Evolutionary conservation across 23 red algal species (phyloP), one percentile per base, ranked within the genome.

Genomic region (Chondrus crispus): DNA sequence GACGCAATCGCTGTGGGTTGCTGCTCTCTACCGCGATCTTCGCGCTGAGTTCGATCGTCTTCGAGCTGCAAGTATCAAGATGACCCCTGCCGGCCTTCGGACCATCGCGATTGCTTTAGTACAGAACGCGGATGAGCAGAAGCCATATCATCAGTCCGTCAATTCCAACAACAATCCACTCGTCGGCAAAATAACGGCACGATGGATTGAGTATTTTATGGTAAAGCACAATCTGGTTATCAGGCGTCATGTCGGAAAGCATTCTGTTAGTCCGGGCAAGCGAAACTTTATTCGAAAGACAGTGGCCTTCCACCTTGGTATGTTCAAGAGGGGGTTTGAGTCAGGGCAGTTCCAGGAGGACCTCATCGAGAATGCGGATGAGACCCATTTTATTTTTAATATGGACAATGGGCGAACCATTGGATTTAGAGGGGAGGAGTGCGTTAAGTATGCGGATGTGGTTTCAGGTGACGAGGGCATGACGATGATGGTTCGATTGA

Each of bases 401-500:
- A 83, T 83, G 78, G 78, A 83, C 52, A 39, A 53, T 24, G 78
- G 78, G n/a, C 45, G 51, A 28, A 58, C 78, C n/a, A 16, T 83
- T 14, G 78, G 51, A 38, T 83, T 58, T 28, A 8, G 46, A 60
- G 46, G 46, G 32, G 78, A 53, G 24, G 78, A 83, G 40, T 26
- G 10, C 32, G 78, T 83, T 10, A 83, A 83, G 12, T 83, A 83
- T 52, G 45, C 46, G 28, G 52, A 83, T 26, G 46, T 83, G 24
- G 78, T 83, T 83, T n/a, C 53, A 29, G 46, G 78, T 53, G 78
- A 60, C 29, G 46, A 83, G 50, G 2, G 51, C 24, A 58, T 83
- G n/a, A 83, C 78, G 48, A 83, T 62, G 78, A 83, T 68, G 46
- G 78, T 83, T 35, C 78, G 52, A 60, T 24, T 68, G 78, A 58